A percentile compares a stretch with the other conserved stretches of the same genome.
These are phyloP conservation scores for Trebouxia sp. DNA, from an alignment of 139 green algal species.

Conservation along the genomic window DNA sequence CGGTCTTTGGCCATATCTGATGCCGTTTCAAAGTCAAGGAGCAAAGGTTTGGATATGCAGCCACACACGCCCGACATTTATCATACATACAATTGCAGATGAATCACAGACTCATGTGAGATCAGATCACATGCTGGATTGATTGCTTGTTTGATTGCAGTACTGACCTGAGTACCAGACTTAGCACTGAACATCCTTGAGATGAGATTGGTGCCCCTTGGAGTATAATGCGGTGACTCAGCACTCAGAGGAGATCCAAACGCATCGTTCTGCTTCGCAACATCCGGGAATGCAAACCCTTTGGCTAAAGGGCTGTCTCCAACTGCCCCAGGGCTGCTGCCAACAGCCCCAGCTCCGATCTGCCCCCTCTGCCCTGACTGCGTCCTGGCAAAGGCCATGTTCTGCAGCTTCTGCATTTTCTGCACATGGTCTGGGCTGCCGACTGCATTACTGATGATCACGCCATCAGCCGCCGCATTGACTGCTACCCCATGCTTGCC, in stretches of 20 bases:
- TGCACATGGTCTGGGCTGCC: background rate
- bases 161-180: background rate
- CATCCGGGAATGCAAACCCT: background rate
- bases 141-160: no score
- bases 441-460: no score
- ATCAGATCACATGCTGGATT: no score
- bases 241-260: background rate
- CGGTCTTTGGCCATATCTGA: no score
- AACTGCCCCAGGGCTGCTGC: background rate
- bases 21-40: no score
- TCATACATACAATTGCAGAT: no score
- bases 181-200: constrained; percentile 5
- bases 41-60: no score
- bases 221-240: background rate
- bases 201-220: background rate
- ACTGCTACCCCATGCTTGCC: no score
- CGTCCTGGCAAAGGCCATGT: background rate
- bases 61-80: no score
- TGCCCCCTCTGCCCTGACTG: background rate
- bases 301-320: no score
- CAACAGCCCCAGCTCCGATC: background rate
- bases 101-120: no score
- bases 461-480: background rate
- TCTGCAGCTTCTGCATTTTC: constrained; percentile 13
- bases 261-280: background rate